phyloP scores from a whole-genome alignment of 768 basidiomycete species.

The Paxillus involutus region DNA sequence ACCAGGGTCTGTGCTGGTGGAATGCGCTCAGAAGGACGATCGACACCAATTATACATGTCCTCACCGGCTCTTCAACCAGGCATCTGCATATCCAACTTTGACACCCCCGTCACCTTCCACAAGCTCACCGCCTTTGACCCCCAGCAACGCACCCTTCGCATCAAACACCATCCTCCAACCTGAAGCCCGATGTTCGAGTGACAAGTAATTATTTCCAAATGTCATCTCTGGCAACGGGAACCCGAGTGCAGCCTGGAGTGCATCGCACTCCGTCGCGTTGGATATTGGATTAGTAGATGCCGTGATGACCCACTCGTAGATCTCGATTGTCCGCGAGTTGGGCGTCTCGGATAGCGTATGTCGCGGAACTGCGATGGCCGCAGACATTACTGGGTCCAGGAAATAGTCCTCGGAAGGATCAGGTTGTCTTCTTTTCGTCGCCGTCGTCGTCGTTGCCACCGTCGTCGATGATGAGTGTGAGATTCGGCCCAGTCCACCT shows the following conservation, averaged over 20 bases:
- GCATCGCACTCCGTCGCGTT: slow-evolving; percentile 73
- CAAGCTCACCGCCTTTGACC: slow-evolving; percentile 78
- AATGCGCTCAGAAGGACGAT: slow-evolving; percentile 24
- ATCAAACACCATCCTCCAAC: slow-evolving; percentile 67
- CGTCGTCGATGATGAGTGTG: slow-evolving; percentile 7
- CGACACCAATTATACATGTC: neutral
- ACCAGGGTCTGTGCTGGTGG: slow-evolving; percentile 61
- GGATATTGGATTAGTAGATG: slow-evolving; percentile 76
- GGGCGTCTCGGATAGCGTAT: slow-evolving; percentile 67
- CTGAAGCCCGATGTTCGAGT: slow-evolving; percentile 62
- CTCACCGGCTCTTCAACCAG: slow-evolving; percentile 86
- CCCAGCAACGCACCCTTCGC: slow-evolving; percentile 63
- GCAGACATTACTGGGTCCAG: slow-evolving; percentile 34
- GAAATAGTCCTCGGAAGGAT: slow-evolving; percentile 7
- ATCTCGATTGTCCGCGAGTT: slow-evolving; percentile 70
- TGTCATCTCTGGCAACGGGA: slow-evolving; percentile 96
- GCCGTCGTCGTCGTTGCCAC: slow-evolving; percentile 5
- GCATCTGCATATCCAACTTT: slow-evolving; percentile 94
- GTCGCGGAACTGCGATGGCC: slow-evolving; percentile 52
- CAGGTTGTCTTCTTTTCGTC: neutral
- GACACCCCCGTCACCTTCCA: slow-evolving; percentile 84
- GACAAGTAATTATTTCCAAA: slow-evolving; percentile 83
- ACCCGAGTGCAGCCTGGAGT: slow-evolving; percentile 59
- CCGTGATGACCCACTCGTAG: slow-evolving; percentile 66
- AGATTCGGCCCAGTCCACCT: neutral